phyloP scores from a whole-genome alignment of 2,329 filamentous ascomycete genomes.

The Capronia americana region DNA sequence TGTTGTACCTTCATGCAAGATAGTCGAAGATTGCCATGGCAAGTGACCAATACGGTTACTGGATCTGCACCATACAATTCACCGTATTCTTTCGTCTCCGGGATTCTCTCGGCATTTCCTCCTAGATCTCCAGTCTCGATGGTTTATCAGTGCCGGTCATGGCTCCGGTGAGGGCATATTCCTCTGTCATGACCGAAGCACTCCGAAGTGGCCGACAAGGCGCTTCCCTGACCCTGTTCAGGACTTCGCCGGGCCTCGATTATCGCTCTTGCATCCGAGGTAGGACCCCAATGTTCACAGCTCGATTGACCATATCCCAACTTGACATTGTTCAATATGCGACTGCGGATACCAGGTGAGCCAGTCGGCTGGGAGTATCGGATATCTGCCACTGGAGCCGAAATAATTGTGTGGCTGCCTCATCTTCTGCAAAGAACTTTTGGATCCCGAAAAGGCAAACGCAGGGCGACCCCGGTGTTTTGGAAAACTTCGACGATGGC shows the following conservation, averaged over 20 bases:
- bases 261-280: not conserved
- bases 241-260: not conserved
- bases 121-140: not conserved
- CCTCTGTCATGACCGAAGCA: not conserved
- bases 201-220: not conserved
- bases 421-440: not conserved
- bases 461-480: not conserved
- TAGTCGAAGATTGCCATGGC: constrained; percentile 8
- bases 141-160: not conserved
- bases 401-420: not conserved
- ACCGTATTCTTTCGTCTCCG: not conserved
- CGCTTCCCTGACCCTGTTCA: not conserved
- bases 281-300: not conserved
- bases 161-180: not conserved
- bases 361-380: not conserved
- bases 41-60: constrained; percentile 9
- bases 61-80: not conserved
- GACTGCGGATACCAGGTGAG: not conserved
- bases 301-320: not conserved
- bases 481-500: not conserved
- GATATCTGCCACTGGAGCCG: not conserved
- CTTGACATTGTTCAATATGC: not conserved
- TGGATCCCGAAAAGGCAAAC: not conserved
- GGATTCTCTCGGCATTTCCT: constrained; percentile 13
- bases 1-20: constrained; percentile 16